Evolutionary conservation across 805 yeast genomes (phyloP).

Genomic region (Groenewaldozyma tartarivorans): DNA sequence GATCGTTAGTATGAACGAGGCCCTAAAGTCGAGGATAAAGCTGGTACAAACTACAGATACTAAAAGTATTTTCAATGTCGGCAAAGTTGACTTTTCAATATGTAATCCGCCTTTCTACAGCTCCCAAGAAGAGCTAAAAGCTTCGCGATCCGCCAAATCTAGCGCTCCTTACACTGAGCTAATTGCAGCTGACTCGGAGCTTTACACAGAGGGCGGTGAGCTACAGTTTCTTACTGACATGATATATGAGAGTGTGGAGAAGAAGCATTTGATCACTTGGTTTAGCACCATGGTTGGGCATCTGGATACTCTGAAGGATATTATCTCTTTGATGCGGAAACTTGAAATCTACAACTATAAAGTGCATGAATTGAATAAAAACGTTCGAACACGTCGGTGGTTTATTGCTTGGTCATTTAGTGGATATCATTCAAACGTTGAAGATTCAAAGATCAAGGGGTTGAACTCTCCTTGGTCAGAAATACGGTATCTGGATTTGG

Average conservation of each 20-base stretch:
- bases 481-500: not conserved
- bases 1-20: conserved; percentile 16
- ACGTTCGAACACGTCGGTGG: conserved; percentile 28
- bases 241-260: conserved; percentile 26
- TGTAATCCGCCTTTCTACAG: conserved; percentile 49
- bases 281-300: conserved; percentile 34
- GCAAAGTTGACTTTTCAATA: conserved; percentile 26
- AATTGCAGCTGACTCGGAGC: conserved; percentile 29
- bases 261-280: conserved; percentile 24
- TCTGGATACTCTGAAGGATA: conserved; percentile 6
- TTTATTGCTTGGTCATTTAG: conserved; percentile 30
- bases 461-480: conserved; percentile 4
- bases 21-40: not conserved
- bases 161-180: conserved; percentile 12
- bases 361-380: conserved; percentile 24
- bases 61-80: not conserved
- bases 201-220: conserved; percentile 41
- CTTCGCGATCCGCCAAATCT: conserved; percentile 21
- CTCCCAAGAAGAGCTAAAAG: conserved; percentile 27
- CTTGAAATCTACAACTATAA: conserved; percentile 21
- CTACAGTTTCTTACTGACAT: conserved; percentile 29
- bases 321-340: conserved; percentile 8
- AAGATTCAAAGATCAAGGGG: not conserved
- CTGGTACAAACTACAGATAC: not conserved
- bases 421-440: conserved; percentile 2